Base-by-base conservation (phyloP, 208 protist species). In the Wallacemonas sp. region DNA sequence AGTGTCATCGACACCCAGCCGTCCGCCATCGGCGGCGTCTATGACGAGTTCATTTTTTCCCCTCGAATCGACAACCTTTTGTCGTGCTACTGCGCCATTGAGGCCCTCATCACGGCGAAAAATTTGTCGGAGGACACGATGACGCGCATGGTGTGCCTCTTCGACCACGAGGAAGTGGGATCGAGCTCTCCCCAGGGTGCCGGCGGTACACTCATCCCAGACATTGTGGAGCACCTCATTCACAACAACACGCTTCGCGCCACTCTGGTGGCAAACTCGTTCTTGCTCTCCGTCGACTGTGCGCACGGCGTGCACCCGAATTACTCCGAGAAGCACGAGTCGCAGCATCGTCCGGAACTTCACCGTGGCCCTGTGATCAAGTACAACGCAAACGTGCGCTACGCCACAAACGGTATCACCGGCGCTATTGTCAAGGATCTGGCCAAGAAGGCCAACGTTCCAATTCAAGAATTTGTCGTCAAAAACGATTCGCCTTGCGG, bases 281-380 rank as follows among this genome's bases (percentile, higher is more conserved):
- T 98, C 69, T 43, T 98, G 21, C 76, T 99, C 8, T 98, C 93
- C 14, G 94, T 97, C 1, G 98, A 99, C 76, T 97, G 98, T 63
- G 97, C 96, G 26, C 98, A 99, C 73, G 97, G 90, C 1, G 77
- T 98, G 12, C 97, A 99, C 76, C 97, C 97, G 5, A 99, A 99
- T 81, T 99, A 99, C 76, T 5, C 76, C 16, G 85, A 97, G 6
- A 97, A 98, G 61, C 96, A 98, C 55, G 92, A 99, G 66, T 79
- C 74, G 43, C 80, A 94, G 8, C 96, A 98, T 65, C 80, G 83
- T 23, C 97, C 97, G 12, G 65, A 74, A 21, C 74, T 99, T 2
- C 87, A 99, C 74, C 65, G 69, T 30, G 98, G 98, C 8, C 83
- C 89, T 16, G 97, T 98, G 2, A 97, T 99, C 33, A 99, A 99